Conservation (phyloP, 2,329 filamentous ascomycete species). For the Eurotiales sp. region DNA sequence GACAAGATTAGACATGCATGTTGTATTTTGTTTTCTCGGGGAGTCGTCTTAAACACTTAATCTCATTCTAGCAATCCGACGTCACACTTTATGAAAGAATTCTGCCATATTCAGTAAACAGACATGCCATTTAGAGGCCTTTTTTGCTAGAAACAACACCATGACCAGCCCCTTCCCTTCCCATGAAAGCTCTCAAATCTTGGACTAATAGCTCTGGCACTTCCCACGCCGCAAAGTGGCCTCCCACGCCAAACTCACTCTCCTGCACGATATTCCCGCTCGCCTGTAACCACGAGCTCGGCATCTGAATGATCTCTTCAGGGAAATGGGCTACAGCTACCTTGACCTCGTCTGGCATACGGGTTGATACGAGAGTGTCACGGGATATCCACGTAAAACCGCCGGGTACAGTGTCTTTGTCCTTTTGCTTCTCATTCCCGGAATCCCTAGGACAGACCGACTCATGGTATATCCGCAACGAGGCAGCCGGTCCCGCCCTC, state of each 20-base stretch:
- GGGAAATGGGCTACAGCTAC: conserved; percentile 53
- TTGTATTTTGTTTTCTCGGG: background rate
- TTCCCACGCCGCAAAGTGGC: conserved; percentile 55
- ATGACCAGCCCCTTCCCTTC: no score
- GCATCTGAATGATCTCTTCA: conserved; percentile 48
- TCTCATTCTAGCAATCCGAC: no score
- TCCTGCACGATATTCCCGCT: conserved; percentile 51
- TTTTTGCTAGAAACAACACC: no score
- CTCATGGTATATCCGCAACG: conserved; percentile 70
- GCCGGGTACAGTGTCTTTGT: conserved; percentile 9
- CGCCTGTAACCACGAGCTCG: conserved; percentile 48
- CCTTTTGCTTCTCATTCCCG: no score
- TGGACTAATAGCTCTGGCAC: conserved; percentile 43
- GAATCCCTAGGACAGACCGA: no score
- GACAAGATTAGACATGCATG: conserved; percentile 68
- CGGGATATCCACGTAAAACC: conserved; percentile 16
- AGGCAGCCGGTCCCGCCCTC: conserved; percentile 64
- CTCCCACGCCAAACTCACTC: conserved; percentile 43
- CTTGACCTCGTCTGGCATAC: conserved; percentile 45
- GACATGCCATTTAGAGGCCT: conserved; percentile 25
- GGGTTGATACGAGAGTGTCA: conserved; percentile 31
- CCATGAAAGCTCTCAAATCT: conserved; percentile 49
- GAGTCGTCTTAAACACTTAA: background rate
- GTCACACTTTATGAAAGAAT: background rate
- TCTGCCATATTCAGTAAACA: background rate